Evolutionary conservation across 257 asterid species (phyloP).

Genomic region (Striga asiatica): DNA sequence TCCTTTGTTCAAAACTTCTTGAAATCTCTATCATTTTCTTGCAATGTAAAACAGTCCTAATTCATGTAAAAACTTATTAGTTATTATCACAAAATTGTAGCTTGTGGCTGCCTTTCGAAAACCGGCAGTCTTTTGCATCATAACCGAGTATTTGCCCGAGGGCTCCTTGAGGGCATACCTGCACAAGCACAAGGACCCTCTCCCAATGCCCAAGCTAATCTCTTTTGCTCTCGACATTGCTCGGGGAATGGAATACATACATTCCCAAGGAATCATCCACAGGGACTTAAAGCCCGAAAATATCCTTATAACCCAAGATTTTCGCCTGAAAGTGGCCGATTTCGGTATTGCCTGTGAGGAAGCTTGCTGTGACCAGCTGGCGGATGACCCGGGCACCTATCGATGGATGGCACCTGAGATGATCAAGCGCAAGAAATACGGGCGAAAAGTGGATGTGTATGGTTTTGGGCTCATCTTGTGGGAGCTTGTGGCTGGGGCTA

Average conservation of each 20-base stretch:
- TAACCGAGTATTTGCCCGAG: conserved; percentile 55
- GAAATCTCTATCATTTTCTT: neutral
- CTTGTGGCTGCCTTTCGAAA: conserved; percentile 48
- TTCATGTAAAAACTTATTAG: neutral
- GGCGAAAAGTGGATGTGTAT: conserved; percentile 56
- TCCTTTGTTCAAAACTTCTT: too few species aligned
- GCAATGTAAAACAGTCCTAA: neutral
- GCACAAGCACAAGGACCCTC: conserved; percentile 45
- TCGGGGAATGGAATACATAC: conserved; percentile 55
- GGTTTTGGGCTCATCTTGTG: conserved; percentile 63
- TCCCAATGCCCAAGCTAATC: conserved; percentile 36
- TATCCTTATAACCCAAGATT: conserved; percentile 43
- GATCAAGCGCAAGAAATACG: conserved; percentile 47
- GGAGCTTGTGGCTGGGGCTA: conserved; percentile 57
- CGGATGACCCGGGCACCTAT: conserved; percentile 70
- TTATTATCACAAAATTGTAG: conserved; percentile 26
- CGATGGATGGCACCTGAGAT: conserved; percentile 96
- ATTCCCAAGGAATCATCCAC: conserved; percentile 55
- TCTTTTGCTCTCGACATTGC: conserved; percentile 59
- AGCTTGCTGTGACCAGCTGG: conserved; percentile 48
- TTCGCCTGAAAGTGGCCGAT: conserved; percentile 56
- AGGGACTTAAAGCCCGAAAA: conserved; percentile 72
- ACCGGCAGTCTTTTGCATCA: conserved; percentile 47
- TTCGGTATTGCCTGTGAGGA: conserved; percentile 73
- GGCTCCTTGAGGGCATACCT: conserved; percentile 58